Percentiles rank a stretch among this genome's conserved stretches.
Evolutionary conservation across 2,329 filamentous ascomycete species (phyloP).

Genomic region (Claviceps purpurea): DNA sequence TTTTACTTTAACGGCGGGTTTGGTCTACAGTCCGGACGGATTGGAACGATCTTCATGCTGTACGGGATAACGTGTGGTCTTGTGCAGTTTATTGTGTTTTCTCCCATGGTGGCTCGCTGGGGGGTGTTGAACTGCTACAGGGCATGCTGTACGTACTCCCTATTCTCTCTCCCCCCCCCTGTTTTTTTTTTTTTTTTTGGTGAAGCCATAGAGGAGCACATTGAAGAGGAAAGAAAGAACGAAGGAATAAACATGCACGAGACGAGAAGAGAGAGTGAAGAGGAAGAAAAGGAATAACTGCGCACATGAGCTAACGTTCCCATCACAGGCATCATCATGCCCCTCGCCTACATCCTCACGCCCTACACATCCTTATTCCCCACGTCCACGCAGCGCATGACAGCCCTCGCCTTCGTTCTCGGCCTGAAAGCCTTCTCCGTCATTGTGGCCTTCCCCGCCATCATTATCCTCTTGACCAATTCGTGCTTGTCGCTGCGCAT

Average conservation of each 20-base stretch:
- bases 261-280: too few species aligned
- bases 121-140: conserved; percentile 66
- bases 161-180: too few species aligned
- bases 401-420: conserved; percentile 54
- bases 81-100: conserved; percentile 78
- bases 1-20: conserved; percentile 78
- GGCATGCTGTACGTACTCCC: conserved; percentile 41
- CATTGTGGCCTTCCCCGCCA: conserved; percentile 81
- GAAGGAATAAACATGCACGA: too few species aligned
- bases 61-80: conserved; percentile 71
- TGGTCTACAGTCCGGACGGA: conserved; percentile 56
- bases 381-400: conserved; percentile 34
- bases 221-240: too few species aligned
- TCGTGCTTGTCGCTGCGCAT: conserved; percentile 59
- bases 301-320: background rate
- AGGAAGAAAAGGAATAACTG: too few species aligned
- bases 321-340: conserved; percentile 47
- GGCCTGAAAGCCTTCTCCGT: conserved; percentile 59
- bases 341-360: conserved; percentile 64
- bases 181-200: too few species aligned
- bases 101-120: conserved; percentile 55
- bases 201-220: too few species aligned
- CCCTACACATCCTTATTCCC: conserved; percentile 63
- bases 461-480: conserved; percentile 83
- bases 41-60: conserved; percentile 74